A percentile compares a stretch with the other conserved stretches of the same genome.
Evolutionary conservation across 768 basidiomycete species (phyloP).

Genomic region (Hygrophoropsis aurantiaca): DNA sequence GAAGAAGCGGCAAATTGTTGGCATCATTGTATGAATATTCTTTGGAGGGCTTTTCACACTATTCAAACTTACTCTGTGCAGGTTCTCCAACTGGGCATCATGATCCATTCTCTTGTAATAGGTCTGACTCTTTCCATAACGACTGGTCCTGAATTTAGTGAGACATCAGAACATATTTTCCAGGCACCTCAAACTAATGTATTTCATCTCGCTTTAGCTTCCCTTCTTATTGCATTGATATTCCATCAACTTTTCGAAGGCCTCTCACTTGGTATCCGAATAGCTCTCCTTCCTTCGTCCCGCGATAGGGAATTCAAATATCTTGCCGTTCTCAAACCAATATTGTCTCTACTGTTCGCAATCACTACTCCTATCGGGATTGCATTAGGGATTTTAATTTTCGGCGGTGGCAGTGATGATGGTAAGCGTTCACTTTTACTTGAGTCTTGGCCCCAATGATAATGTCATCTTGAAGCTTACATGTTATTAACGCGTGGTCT

Average conservation of each 20-base stretch:
- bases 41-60: conserved; percentile 23
- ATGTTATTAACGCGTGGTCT: conserved; percentile 64
- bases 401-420: conserved; percentile 31
- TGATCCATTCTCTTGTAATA: conserved; percentile 82
- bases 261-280: conserved; percentile 78
- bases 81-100: conserved; percentile 82
- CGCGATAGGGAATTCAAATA: conserved; percentile 18
- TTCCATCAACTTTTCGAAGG: conserved; percentile 89
- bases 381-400: conserved; percentile 51
- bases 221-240: conserved; percentile 69
- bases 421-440: conserved; percentile 20
- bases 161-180: conserved; percentile 23
- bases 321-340: conserved; percentile 44
- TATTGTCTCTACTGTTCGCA: conserved; percentile 63
- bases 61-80: conserved; percentile 20
- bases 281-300: conserved; percentile 60
- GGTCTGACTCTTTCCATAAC: conserved; percentile 76
- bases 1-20: conserved; percentile 65
- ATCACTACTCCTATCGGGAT: conserved; percentile 76
- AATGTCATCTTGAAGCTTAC: conserved; percentile 30
- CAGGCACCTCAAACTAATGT: neutral
- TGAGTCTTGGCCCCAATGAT: conserved; percentile 3
- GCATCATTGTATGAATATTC: conserved; percentile 56
- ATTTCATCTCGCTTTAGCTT: conserved; percentile 41
- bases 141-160: conserved; percentile 69